phyloP scores from a whole-genome alignment of 257 asterid genomes.

The Solanum rostratum region DNA sequence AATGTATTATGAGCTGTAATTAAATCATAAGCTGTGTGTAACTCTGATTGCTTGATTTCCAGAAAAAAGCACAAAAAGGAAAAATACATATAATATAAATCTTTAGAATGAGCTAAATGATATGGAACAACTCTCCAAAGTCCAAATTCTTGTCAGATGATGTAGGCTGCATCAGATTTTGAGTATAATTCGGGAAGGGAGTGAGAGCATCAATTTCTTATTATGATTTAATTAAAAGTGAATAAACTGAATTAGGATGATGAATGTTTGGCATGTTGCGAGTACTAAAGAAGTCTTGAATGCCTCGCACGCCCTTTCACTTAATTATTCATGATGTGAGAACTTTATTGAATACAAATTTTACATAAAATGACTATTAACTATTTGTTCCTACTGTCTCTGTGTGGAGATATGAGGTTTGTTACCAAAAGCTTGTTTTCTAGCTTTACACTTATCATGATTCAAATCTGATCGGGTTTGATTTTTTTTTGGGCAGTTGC shows the following conservation, averaged over 20 bases:
- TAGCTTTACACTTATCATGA: not conserved
- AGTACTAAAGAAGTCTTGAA: not conserved
- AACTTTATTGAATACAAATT: not conserved
- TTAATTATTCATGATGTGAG: not conserved
- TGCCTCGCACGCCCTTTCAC: not conserved
- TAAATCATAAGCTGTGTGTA: not conserved
- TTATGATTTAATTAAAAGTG: not conserved
- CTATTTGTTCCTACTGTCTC: not conserved
- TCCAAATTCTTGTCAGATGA: not conserved
- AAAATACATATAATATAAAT: not conserved
- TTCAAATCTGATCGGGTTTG: not conserved
- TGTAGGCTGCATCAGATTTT: not conserved
- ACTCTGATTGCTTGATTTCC: not conserved
- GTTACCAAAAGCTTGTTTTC: not conserved
- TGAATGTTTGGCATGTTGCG: not conserved
- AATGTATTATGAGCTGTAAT: not conserved
- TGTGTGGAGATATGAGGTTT: not conserved
- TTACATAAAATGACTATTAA: not conserved
- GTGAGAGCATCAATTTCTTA: not conserved
- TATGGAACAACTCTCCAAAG: not conserved
- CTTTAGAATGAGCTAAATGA: not conserved
- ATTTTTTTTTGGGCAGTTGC: not conserved
- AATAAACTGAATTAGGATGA: not conserved
- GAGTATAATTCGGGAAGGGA: not conserved
- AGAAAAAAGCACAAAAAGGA: not conserved